Percentiles rank a stretch among this genome's conserved stretches.
These are phyloP conservation scores for Fraxinus ornus DNA, from an alignment of 305 asterid genomes.

Conservation along the genomic window DNA sequence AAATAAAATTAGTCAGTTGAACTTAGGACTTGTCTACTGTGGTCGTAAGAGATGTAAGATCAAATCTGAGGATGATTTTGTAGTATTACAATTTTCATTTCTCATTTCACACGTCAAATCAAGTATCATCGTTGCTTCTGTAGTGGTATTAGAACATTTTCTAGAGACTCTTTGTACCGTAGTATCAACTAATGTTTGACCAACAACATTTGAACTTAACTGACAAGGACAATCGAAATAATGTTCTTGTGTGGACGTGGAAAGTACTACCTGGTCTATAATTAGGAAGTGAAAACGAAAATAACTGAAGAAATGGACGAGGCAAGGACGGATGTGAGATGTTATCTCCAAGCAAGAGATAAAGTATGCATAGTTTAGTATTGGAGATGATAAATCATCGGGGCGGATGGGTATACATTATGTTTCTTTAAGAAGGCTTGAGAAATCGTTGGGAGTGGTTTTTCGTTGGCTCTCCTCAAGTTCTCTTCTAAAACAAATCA, in stretches of 20 bases:
- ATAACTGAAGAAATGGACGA: background rate
- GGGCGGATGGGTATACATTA: no score
- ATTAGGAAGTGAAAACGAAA: conserved; percentile 1
- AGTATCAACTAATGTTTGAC: conserved; percentile 68
- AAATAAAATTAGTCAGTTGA: background rate
- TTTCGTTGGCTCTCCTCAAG: no score
- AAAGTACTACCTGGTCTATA: conserved; percentile 62
- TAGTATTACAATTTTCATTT: background rate
- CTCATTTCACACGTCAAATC: background rate
- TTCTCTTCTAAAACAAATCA: no score
- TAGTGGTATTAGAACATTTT: background rate
- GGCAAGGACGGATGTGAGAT: background rate
- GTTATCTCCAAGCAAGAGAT: conserved; percentile 30
- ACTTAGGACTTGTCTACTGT: background rate
- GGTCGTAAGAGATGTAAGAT: background rate
- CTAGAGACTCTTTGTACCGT: conserved; percentile 39
- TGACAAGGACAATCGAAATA: conserved; percentile 87
- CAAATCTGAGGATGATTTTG: background rate
- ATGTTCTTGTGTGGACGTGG: conserved; percentile 81
- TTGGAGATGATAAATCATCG: no score
- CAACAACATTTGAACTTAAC: conserved; percentile 72
- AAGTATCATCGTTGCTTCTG: background rate
- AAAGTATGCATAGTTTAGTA: no score
- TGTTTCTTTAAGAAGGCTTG: no score
- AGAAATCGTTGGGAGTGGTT: no score